A percentile compares a stretch with the other conserved stretches of the same genome.
Evolutionary conservation across 495 filamentous ascomycete genomes (phyloP).

Genomic region (Symbiotaphrina buchneri): DNA sequence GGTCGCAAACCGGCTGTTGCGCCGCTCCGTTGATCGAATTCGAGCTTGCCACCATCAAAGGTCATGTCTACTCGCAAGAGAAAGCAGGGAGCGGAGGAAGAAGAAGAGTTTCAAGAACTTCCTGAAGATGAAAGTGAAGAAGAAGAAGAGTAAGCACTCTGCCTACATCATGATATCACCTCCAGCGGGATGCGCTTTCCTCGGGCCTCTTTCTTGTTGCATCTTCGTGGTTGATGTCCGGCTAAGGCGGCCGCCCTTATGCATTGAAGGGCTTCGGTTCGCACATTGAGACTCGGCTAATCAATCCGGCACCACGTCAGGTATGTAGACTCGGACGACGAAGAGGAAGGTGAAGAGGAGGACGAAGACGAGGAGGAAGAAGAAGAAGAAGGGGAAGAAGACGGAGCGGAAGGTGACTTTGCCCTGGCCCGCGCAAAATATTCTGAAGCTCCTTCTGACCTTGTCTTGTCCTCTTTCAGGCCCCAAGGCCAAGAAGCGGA

Average conservation of each 20-base stretch:
- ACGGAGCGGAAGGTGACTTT: background rate
- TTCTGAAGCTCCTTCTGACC: background rate
- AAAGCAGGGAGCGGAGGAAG: constrained; percentile 6
- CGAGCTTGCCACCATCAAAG: too few species aligned
- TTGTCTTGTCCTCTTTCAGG: background rate
- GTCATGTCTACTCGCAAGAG: constrained; percentile 7
- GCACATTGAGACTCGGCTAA: background rate
- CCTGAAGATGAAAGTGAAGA: constrained; percentile 6
- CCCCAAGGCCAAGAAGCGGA: constrained; percentile 3
- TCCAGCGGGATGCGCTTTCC: background rate
- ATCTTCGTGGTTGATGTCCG: background rate
- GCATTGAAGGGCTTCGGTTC: background rate
- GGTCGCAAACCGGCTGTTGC: too few species aligned
- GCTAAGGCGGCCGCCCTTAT: background rate
- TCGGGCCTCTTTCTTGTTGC: background rate
- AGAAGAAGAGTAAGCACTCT: constrained; percentile 6
- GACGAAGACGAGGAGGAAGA: constrained; percentile 6
- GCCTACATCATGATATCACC: background rate
- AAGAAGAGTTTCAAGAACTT: constrained; percentile 6
- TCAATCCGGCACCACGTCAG: constrained; percentile 2
- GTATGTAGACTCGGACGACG: constrained; percentile 6
- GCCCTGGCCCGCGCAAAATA: background rate
- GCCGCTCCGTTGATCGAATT: too few species aligned
- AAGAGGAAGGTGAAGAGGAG: background rate
- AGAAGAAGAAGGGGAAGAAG: constrained; percentile 2